Evolutionary conservation across 345 rosid genomes (phyloP), one percentile per base, ranked within the genome.

Genomic region (Garcia nutans): DNA sequence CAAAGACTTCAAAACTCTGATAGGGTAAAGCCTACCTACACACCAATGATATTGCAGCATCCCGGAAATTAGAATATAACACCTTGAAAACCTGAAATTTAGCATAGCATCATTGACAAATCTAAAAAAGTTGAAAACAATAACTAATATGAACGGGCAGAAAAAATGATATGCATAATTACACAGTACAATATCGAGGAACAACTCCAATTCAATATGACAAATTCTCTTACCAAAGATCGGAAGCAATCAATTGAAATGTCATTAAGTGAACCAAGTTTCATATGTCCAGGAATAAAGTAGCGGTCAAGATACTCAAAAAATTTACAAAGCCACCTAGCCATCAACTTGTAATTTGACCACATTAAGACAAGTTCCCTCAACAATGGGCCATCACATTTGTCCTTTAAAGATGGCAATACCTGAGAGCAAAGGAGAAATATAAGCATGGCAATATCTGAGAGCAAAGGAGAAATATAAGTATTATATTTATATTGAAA

Each of bases 341-440:
- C 75, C 84, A 81, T 81, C 61, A 73, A 24, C 78, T 64, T 81
- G 73, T 81, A 81, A 57, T 81, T 77, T 11, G 84, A 81, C 84
- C 80, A 81, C 63, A 81, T 77, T 28, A 65, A 19, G 54, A 64
- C 45, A 26, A 81, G 65, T 73, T 73, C 80, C 26, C 75, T 73
- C 80, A 81, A 74, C 72, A 73, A 74, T 63, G 62, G 23, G 33
- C 56, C 80, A 64, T 72, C 80, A n/a, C 37, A 49, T 70, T 77
- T 77, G 65, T 65, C 45, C 56, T 23, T 16, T 37, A 81, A 42
- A 24, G 65, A 77, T n/a, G 81, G 80, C 61, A 73, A 16, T n/a
- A 77, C 73, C 81, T 81, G 76, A 57, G 59, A 69, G 57, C 2
- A 37, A 33, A 49, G 56, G 47, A 33, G 54, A 15, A 24, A 55